These are phyloP conservation scores for Aspergillus luchuensis DNA, from an alignment of 2,329 filamentous ascomycete species.

Conservation along the genomic window DNA sequence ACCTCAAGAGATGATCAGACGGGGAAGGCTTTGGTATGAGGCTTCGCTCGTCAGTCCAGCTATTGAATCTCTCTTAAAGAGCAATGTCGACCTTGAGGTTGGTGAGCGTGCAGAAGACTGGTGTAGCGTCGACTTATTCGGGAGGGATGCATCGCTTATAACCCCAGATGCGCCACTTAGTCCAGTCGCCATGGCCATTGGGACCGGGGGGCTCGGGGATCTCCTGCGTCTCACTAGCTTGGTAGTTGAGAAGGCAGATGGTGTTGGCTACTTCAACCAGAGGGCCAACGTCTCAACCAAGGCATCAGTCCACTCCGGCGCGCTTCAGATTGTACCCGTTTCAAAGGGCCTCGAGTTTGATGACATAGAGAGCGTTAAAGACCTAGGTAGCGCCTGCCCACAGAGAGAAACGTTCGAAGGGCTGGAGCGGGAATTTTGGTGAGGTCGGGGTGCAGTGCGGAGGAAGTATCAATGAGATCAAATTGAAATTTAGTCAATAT, in stretches of 20 bases:
- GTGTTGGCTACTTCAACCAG: constrained; percentile 36
- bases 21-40: constrained; percentile 43
- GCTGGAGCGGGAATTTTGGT: constrained; percentile 16
- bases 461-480: too few relatives aligned
- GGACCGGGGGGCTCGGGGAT: constrained; percentile 23
- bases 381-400: constrained; percentile 19
- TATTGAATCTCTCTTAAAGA: constrained; percentile 36
- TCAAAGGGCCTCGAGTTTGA: constrained; percentile 17
- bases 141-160: constrained; percentile 24
- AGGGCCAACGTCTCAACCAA: constrained; percentile 8
- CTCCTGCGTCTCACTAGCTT: constrained; percentile 33
- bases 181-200: constrained; percentile 27
- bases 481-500: neutral
- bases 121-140: constrained; percentile 33
- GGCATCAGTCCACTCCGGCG: neutral
- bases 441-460: neutral
- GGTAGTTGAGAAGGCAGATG: constrained; percentile 41
- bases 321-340: neutral
- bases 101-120: constrained; percentile 39
- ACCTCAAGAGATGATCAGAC: constrained; percentile 33
- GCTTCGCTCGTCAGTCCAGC: constrained; percentile 39
- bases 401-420: neutral
- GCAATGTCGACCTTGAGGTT: constrained; percentile 37
- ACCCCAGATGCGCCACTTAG: neutral
- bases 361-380: constrained; percentile 25